These are phyloP conservation scores for Ceratobasidium sp. DNA, from an alignment of 1,284 basidiomycete genomes.

Conservation along the genomic window DNA sequence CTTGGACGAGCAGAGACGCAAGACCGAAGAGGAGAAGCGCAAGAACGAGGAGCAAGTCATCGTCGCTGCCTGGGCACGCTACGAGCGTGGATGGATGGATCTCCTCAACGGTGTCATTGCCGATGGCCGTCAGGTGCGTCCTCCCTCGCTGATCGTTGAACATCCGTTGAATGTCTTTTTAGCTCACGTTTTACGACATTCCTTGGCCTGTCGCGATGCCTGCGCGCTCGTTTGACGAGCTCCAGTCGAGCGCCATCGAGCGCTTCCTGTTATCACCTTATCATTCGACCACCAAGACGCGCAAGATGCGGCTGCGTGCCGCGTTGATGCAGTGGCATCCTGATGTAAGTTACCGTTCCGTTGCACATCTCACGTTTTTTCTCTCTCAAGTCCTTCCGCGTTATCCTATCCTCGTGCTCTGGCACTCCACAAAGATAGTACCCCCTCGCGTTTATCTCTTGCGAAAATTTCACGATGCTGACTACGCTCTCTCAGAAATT, in stretches of 20 bases:
- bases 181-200: constrained; percentile 63
- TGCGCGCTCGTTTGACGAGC: constrained; percentile 40
- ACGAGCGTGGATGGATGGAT: constrained; percentile 49
- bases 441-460: not conserved
- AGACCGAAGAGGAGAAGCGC: too few species aligned
- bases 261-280: constrained; percentile 70
- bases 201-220: constrained; percentile 68
- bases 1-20: too few species aligned
- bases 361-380: not conserved
- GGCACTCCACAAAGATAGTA: constrained; percentile 23
- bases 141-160: not conserved
- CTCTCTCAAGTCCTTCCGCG: not conserved
- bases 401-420: not conserved
- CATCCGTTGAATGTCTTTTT: not conserved
- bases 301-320: constrained; percentile 67
- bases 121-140: constrained; percentile 36
- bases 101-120: constrained; percentile 40
- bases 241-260: constrained; percentile 57
- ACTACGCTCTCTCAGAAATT: constrained; percentile 36
- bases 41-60: too few species aligned
- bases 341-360: constrained; percentile 58
- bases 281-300: constrained; percentile 59
- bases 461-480: constrained; percentile 16
- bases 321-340: constrained; percentile 80
- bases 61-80: constrained; percentile 49